Base-by-base conservation (phyloP, 768 basidiomycete genomes). In the Peribolospora kevripleyi region DNA sequence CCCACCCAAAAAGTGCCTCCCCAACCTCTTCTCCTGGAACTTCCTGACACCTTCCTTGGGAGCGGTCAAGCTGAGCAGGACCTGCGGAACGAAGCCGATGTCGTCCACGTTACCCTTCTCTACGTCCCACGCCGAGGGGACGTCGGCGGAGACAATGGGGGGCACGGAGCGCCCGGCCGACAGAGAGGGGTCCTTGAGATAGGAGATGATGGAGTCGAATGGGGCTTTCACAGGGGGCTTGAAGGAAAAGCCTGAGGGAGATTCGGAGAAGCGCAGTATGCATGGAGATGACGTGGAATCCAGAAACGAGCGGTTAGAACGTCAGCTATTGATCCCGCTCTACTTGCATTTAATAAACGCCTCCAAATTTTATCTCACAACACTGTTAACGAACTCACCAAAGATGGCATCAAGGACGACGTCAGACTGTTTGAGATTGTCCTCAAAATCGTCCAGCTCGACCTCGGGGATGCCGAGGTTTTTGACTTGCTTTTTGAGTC, bases 91-190 rank as follows among this genome's bases (percentile, higher is more conserved):
- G 42, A 64, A 60, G 38, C 54, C 58, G 2, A 42, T 40, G 9
- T 36, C 55, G 52, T 51, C 41, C n/a, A 50, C 11, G 7, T 66
- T 63, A 4, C 68, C 67, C 25, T 73, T 68, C 61, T 90, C 84
- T 36, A 97, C 86, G 62, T 88, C 78, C 93, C 93, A 99, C 6
- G 90, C 93, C 1, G 82, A 85, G 0, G 93, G 93, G 50, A 98
- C 87, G 67, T 99, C 93, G 3, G 98, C 82, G 2, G 83, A 85
- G 38, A 99, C 76, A 62, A 95, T 82, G 0, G 93, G 90, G 10
- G 84, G 71, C 6, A 71, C 66, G 4, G 80, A 78, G 11, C 72
- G 63, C 2, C 25, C 25, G 25, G 25, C 25, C 25, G 25, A 25
- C 74, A 70, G 48, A 93, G 69, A 6, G 84, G 70, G 6, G 43